These are phyloP conservation scores for Ogataea trehaloabstinens DNA, from an alignment of 805 yeast species.

Conservation along the genomic window DNA sequence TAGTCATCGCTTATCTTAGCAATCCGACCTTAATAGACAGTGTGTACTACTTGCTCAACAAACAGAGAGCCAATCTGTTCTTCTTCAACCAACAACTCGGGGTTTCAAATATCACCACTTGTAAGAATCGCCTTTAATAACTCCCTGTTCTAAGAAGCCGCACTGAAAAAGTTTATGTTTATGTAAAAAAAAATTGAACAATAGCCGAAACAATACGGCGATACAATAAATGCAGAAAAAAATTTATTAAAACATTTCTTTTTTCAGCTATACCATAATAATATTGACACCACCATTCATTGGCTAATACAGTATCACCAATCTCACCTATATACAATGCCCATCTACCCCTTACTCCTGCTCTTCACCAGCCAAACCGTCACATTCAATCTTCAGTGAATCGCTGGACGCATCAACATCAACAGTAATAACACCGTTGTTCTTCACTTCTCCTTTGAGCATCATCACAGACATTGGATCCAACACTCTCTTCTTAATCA, in stretches of 20 bases:
- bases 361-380: too few species aligned
- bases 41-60: too few species aligned
- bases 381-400: constrained; percentile 14
- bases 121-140: background rate
- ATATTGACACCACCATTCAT: background rate
- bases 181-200: background rate
- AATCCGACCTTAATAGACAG: too few species aligned
- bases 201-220: background rate
- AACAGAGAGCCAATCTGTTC: too few species aligned
- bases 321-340: too few species aligned
- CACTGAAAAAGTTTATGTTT: background rate
- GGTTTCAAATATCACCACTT: too few species aligned
- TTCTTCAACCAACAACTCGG: too few species aligned
- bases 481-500: constrained; percentile 77
- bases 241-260: background rate
- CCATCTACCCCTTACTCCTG: background rate
- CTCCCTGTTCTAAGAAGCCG: background rate
- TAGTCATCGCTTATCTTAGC: too few species aligned
- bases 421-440: constrained; percentile 54
- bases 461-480: constrained; percentile 83
- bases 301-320: too few species aligned
- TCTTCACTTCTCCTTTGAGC: constrained; percentile 73
- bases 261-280: background rate
- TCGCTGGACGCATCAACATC: constrained; percentile 38
- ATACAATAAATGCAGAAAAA: background rate